Conservation (phyloP, 306 rosid genomes). For the Rubus idaeus region DNA sequence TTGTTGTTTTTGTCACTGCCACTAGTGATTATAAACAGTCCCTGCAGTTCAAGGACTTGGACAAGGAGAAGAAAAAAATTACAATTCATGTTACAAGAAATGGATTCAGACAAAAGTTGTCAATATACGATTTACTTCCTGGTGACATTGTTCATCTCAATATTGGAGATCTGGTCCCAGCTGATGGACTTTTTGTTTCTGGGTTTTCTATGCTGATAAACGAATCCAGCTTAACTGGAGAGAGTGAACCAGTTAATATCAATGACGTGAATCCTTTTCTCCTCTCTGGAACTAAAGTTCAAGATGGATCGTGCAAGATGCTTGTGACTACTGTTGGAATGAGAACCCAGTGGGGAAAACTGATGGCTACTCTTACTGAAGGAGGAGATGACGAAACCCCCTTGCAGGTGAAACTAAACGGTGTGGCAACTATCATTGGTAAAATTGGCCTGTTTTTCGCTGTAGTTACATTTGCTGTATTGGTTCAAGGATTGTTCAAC, state of each 20-base stretch:
- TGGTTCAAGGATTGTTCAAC: constrained; percentile 87
- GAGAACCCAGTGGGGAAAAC: constrained; percentile 99
- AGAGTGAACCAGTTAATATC: constrained; percentile 89
- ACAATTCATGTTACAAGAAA: constrained; percentile 75
- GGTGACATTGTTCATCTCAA: constrained; percentile 91
- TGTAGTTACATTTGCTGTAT: constrained; percentile 82
- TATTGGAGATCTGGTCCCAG: constrained; percentile 97
- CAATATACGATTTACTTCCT: constrained; percentile 89
- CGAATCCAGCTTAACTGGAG: constrained; percentile 98
- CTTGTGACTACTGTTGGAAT: constrained; percentile 97
- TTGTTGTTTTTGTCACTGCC: constrained; percentile 95
- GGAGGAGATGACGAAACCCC: constrained; percentile 99
- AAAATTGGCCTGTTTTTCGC: constrained; percentile 95
- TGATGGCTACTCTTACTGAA: constrained; percentile 94
- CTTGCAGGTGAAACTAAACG: constrained; percentile 97
- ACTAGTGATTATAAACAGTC: constrained; percentile 92
- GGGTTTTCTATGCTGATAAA: constrained; percentile 87
- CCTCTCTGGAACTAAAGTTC: constrained; percentile 95
- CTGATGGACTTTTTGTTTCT: constrained; percentile 86
- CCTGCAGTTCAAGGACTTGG: constrained; percentile 94
- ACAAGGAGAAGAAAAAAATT: constrained; percentile 93
- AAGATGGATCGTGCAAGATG: constrained; percentile 98
- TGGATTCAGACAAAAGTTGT: constrained; percentile 84
- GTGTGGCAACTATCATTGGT: constrained; percentile 97
- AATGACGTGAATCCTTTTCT: constrained; percentile 69